These are phyloP conservation scores for Panellus pusillus DNA, from an alignment of 768 basidiomycete species.

Conservation along the genomic window DNA sequence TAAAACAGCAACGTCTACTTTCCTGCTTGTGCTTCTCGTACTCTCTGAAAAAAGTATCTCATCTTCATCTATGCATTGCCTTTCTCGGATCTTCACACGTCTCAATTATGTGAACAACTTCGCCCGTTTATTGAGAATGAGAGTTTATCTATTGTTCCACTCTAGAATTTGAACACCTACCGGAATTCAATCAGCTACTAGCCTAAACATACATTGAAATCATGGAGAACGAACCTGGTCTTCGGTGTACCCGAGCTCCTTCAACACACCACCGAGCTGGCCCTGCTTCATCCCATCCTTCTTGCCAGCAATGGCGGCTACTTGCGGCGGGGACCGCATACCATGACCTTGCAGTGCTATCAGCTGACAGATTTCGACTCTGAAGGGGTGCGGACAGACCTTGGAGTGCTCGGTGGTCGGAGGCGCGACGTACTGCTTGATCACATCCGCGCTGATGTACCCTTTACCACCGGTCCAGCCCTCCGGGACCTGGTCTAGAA, in stretches of 20 bases:
- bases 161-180: conserved; percentile 21
- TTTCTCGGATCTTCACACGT: too few species aligned
- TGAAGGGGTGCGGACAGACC: too few species aligned
- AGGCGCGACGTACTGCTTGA: conserved; percentile 72
- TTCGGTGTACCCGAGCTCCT: conserved; percentile 80
- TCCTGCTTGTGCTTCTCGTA: too few species aligned
- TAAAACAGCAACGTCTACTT: too few species aligned
- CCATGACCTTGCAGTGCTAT: conserved; percentile 86
- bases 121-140: background rate
- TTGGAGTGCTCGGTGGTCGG: conserved; percentile 76
- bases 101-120: background rate
- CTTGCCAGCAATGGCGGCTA: conserved; percentile 84
- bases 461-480: conserved; percentile 58
- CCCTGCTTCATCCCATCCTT: conserved; percentile 91
- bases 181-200: background rate
- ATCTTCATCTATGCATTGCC: too few species aligned
- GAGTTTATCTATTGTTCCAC: background rate
- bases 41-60: too few species aligned
- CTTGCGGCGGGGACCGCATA: conserved; percentile 93
- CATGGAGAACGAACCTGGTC: conserved; percentile 68
- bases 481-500: conserved; percentile 68
- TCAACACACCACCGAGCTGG: conserved; percentile 75
- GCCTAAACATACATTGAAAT: background rate
- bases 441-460: conserved; percentile 68
- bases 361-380: too few species aligned